A percentile compares a stretch with the other conserved stretches of the same genome.
These are phyloP conservation scores for Kurtzmaniella quercitrusa DNA, from an alignment of 1,139 yeast species.

Conservation along the genomic window DNA sequence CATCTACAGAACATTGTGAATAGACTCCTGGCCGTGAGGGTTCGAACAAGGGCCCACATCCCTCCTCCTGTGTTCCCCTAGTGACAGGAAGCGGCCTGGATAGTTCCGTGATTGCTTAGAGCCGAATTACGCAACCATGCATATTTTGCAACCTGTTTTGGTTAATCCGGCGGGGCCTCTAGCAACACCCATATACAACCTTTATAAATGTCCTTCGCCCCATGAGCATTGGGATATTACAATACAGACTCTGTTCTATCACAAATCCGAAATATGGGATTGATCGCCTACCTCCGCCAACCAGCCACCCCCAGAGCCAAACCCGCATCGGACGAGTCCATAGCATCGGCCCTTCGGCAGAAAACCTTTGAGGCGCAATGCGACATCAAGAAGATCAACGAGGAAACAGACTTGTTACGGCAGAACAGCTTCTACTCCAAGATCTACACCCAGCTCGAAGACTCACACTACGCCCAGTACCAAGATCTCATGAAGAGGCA, in stretches of 20 bases:
- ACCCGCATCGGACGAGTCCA: background rate
- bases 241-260: too few relatives aligned
- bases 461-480: constrained; percentile 14
- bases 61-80: too few relatives aligned
- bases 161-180: background rate
- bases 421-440: constrained; percentile 15
- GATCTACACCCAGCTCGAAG: constrained; percentile 16
- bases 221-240: too few relatives aligned
- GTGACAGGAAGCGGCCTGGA: too few relatives aligned
- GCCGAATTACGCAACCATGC: background rate
- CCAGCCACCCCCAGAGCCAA: background rate
- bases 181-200: too few relatives aligned
- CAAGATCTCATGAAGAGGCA: constrained; percentile 11
- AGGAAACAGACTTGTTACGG: constrained; percentile 14
- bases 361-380: background rate
- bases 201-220: too few relatives aligned
- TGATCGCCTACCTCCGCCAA: background rate
- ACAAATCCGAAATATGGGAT: background rate
- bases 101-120: too few relatives aligned
- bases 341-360: background rate
- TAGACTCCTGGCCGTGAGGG: too few relatives aligned
- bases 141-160: background rate
- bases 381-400: constrained; percentile 19
- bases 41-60: too few relatives aligned
- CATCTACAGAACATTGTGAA: too few relatives aligned